Conservation (phyloP, 2,329 filamentous ascomycete genomes). For the Penicillium sp. region DNA sequence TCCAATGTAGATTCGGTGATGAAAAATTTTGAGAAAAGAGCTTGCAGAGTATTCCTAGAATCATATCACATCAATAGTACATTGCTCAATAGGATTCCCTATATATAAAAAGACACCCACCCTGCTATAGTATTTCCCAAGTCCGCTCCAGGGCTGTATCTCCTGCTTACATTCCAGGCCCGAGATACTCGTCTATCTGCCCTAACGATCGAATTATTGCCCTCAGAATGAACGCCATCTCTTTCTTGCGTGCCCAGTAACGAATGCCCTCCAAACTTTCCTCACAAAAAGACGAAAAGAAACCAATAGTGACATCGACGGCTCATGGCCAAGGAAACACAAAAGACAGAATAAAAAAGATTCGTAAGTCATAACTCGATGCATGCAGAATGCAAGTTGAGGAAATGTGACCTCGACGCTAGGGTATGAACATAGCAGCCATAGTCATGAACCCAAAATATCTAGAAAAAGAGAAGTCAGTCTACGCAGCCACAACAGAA, state of each 20-base stretch:
- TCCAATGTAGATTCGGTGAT: not conserved
- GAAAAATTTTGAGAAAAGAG: not conserved
- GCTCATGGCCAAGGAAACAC: not conserved
- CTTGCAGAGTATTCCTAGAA: not conserved
- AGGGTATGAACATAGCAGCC: slow-evolving; percentile 39
- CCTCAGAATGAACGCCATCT: slow-evolving; percentile 5
- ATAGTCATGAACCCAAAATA: slow-evolving; percentile 42
- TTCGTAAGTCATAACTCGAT: slow-evolving; percentile 16
- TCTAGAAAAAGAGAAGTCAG: slow-evolving; percentile 19
- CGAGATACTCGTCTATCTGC: not conserved
- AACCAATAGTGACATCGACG: not conserved
- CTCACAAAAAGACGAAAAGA: not conserved
- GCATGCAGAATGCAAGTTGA: not conserved
- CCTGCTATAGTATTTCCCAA: not conserved
- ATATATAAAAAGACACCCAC: not conserved
- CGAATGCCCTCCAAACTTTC: not conserved
- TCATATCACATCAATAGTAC: slow-evolving; percentile 4
- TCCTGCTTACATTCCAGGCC: not conserved
- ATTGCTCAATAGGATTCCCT: not conserved
- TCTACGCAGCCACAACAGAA: not conserved
- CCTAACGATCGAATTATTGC: not conserved
- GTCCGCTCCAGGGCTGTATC: not conserved
- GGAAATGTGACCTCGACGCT: not conserved
- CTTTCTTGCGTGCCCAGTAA: not conserved
- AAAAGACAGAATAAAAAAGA: slow-evolving; percentile 6